Base-by-base conservation (phyloP, 805 yeast genomes). In the Phaffomyces opuntiae region DNA sequence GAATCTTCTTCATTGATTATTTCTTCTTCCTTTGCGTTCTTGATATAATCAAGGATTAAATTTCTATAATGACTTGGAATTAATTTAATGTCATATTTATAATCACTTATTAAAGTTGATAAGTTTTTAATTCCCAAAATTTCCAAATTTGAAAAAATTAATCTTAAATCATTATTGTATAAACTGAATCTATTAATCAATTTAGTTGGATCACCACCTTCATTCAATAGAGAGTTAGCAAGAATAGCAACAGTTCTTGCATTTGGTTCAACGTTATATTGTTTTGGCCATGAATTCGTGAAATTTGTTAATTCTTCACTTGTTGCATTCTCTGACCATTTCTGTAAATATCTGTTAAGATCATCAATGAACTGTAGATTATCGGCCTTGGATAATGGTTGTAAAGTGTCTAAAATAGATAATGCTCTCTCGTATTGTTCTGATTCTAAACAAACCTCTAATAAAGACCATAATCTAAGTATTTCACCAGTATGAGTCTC, bases 361-460 rank as follows among this genome's bases (percentile, higher is more conserved):
- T 86, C 85, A 53, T 81, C 79, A 24, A 80, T 70, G 51, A 85
- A 77, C 26, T 76, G 75, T 4, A 72, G 66, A 51, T 63, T 48
- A 53, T 68, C 62, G 50, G 61, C 57, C 5, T 63, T 56, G 5
- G 70, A 62, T 19, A 79, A 62, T 19, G 77, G 77, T 42, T 80
- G 73, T 40, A 87, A 68, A 3, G 89, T 81, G 44, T 72, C 69
- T 36, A 88, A 63, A 19, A 87, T 79, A 24, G 81, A 67, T 51
- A 78, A 80, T 0, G 96, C 95, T 56, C 96, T 71, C 21, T 73
- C 75, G 53, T 73, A 76, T 57, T 85, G 83, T 44, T 74, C 73
- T 32, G 84, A 75, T 38, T 79, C 77, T 31, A 88, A 58, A 52
- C 90, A 82, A 0, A 93, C 91, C 54, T 88, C 96, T 36, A 87